A percentile compares a stretch with the other conserved stretches of the same genome.
Conservation (phyloP, 2,329 filamentous ascomycete species). For the Monosporascus sp. region DNA sequence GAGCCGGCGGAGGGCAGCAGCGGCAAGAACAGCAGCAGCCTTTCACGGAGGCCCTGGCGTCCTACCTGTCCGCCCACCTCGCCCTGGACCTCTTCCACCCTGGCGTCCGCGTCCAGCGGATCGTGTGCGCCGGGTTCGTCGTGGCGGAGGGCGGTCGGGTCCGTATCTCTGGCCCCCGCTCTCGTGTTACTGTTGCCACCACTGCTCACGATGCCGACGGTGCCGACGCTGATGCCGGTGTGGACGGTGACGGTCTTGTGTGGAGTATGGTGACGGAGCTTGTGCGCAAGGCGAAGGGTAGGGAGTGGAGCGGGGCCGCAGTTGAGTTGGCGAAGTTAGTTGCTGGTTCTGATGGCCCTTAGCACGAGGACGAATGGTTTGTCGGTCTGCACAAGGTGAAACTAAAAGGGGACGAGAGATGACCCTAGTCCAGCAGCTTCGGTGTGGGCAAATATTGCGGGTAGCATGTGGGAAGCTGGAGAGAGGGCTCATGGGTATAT, state of each 20-base stretch:
- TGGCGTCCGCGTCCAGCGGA: slow-evolving; percentile 44
- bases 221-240: not conserved
- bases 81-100: slow-evolving; percentile 52
- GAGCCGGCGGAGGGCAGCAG: not conserved
- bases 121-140: slow-evolving; percentile 52
- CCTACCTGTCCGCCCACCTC: slow-evolving; percentile 47
- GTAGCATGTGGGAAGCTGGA: too few relatives aligned
- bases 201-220: not conserved
- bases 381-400: too few relatives aligned
- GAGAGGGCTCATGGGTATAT: too few relatives aligned
- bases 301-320: slow-evolving; percentile 2
- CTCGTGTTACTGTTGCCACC: not conserved
- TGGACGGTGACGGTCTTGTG: slow-evolving; percentile 2
- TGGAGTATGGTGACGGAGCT: slow-evolving; percentile 13
- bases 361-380: too few relatives aligned
- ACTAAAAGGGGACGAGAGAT: too few relatives aligned
- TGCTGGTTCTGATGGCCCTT: not conserved
- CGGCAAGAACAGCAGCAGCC: slow-evolving; percentile 26
- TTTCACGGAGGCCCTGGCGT: slow-evolving; percentile 45
- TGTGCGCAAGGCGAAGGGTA: slow-evolving; percentile 6
- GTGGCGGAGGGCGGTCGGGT: slow-evolving; percentile 44
- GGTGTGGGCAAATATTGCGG: too few relatives aligned
- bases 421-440: too few relatives aligned
- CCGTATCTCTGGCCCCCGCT: slow-evolving; percentile 33
- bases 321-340: slow-evolving; percentile 5